phyloP scores from a whole-genome alignment of 306 rosid species.

The Trifolium fragiferum region DNA sequence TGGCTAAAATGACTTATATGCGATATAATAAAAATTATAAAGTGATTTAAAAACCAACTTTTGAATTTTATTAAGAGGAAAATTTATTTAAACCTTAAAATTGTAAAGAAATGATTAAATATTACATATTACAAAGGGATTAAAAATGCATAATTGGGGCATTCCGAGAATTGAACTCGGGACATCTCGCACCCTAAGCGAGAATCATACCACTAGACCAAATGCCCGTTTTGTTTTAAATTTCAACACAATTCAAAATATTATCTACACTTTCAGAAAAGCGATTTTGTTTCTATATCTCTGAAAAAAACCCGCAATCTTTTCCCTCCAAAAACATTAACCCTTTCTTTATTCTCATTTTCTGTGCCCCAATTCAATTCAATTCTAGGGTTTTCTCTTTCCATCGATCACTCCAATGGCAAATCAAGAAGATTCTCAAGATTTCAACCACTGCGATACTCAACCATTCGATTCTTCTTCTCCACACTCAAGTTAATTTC shows the following conservation, averaged over 20 bases:
- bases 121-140: too few species aligned
- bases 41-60: too few species aligned
- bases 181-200: slow-evolving; percentile 66
- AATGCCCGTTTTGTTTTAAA: neutral
- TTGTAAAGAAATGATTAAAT: too few species aligned
- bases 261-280: neutral
- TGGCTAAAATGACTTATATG: too few species aligned
- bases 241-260: fast-evolving
- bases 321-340: slow-evolving; percentile 70
- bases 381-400: slow-evolving; percentile 33
- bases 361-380: slow-evolving; percentile 37
- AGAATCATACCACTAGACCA: slow-evolving; percentile 65
- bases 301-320: neutral
- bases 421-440: slow-evolving; percentile 41
- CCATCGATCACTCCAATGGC: slow-evolving; percentile 41
- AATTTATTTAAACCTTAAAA: too few species aligned
- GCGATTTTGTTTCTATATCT: neutral
- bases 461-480: slow-evolving; percentile 50
- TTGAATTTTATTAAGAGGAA: too few species aligned
- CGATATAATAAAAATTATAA: too few species aligned
- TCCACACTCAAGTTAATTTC: slow-evolving; percentile 37
- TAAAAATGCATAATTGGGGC: slow-evolving; percentile 6
- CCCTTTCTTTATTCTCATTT: neutral
- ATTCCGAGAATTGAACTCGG: slow-evolving; percentile 64
- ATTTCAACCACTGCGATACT: too few species aligned